These are phyloP conservation scores for Turnera subulata DNA, from an alignment of 345 rosid species.

Conservation along the genomic window DNA sequence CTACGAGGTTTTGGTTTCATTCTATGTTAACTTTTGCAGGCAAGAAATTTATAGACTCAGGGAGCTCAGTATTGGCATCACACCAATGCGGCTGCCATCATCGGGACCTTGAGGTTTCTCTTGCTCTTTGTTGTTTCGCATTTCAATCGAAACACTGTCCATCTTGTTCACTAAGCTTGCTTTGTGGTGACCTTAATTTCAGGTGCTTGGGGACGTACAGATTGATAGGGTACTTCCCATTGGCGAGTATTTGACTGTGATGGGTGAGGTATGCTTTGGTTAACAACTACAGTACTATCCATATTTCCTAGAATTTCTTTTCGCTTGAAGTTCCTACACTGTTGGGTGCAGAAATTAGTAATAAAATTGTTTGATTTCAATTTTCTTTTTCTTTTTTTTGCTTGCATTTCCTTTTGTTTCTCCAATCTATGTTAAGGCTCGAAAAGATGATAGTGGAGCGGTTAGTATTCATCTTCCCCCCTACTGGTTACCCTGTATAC, in stretches of 20 bases:
- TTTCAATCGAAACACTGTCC: conserved; percentile 2
- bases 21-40: conserved; percentile 58
- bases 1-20: no score
- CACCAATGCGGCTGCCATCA: no score
- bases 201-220: conserved; percentile 97
- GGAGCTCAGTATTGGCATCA: conserved; percentile 86
- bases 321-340: no score
- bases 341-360: no score
- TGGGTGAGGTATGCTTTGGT: conserved; percentile 98
- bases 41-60: conserved; percentile 84
- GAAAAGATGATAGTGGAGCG: conserved; percentile 82
- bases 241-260: conserved; percentile 80
- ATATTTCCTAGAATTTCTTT: no score
- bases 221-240: conserved; percentile 89
- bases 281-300: no score
- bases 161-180: conserved; percentile 9
- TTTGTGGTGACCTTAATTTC: conserved; percentile 19
- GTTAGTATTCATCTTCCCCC: conserved; percentile 73
- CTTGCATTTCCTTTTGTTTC: conserved; percentile 12
- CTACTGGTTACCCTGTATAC: no score
- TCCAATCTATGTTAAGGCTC: conserved; percentile 49
- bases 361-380: no score
- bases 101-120: conserved; percentile 81
- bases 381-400: no score
- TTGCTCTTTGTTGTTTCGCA: background rate